Percentiles rank a stretch among this genome's conserved stretches.
phyloP scores from a whole-genome alignment of 176 grass and related monocot species.

The Calamus simplicifolius region DNA sequence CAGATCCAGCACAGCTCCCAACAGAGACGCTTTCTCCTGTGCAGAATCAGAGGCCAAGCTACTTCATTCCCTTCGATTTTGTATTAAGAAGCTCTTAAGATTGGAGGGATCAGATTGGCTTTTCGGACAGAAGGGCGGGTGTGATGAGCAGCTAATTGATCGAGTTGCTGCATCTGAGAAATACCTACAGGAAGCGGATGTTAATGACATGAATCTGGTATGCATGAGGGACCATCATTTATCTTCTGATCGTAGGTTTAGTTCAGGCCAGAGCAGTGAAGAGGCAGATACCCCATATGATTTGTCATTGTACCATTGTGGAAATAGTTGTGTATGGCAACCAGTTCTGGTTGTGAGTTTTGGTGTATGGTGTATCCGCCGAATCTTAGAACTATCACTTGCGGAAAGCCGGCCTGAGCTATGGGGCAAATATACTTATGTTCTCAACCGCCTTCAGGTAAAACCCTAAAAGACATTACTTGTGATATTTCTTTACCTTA shows the following conservation, averaged over 20 bases:
- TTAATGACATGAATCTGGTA: constrained; percentile 26
- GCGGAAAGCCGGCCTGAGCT: constrained; percentile 97
- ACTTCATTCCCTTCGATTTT: constrained; percentile 64
- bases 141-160: constrained; percentile 78
- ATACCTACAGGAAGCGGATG: constrained; percentile 27
- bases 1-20: constrained; percentile 31
- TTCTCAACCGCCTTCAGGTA: constrained; percentile 98
- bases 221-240: constrained; percentile 1
- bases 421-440: constrained; percentile 99
- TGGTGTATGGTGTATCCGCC: constrained; percentile 83
- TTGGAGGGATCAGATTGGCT: constrained; percentile 80
- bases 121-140: constrained; percentile 69
- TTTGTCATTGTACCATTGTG: constrained; percentile 46
- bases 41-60: constrained; percentile 71
- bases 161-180: constrained; percentile 56
- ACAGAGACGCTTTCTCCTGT: constrained; percentile 51
- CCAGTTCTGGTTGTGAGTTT: constrained; percentile 67
- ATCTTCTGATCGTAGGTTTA: constrained; percentile 3
- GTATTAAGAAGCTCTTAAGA: constrained; percentile 66
- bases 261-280: constrained; percentile 16
- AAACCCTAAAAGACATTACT: no score
- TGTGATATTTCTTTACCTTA: no score
- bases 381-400: constrained; percentile 69
- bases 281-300: constrained; percentile 23
- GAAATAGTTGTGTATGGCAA: constrained; percentile 83